These are phyloP conservation scores for Apiotrichum laibachii DNA, from an alignment of 1,284 basidiomycete genomes.

Conservation along the genomic window DNA sequence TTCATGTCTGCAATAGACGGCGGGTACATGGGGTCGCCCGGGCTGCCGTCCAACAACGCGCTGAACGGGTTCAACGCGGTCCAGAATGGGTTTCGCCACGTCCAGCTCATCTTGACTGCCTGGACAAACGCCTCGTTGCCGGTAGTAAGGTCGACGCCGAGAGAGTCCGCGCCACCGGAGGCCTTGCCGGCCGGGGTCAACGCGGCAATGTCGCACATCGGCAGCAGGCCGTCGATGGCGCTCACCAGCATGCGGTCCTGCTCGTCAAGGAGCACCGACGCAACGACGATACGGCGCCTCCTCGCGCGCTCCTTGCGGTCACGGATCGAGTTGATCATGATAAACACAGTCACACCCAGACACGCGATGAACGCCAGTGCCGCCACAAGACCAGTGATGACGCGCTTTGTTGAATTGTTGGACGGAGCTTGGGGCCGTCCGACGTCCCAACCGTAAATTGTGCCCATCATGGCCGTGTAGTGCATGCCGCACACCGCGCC, in stretches of 20 bases:
- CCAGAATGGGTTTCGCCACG: constrained; percentile 46
- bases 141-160: constrained; percentile 50
- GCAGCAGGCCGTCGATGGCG: constrained; percentile 52
- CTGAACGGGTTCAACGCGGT: constrained; percentile 23
- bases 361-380: constrained; percentile 52
- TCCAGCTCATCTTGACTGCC: constrained; percentile 51
- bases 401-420: constrained; percentile 33
- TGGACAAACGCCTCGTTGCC: constrained; percentile 53
- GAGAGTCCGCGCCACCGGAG: not conserved
- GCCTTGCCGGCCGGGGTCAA: constrained; percentile 28
- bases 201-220: constrained; percentile 51
- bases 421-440: not conserved
- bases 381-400: constrained; percentile 52
- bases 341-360: constrained; percentile 47
- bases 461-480: constrained; percentile 47
- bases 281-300: constrained; percentile 52
- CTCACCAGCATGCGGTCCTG: constrained; percentile 51
- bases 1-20: not conserved
- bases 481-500: constrained; percentile 52
- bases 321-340: constrained; percentile 45
- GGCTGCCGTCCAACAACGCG: not conserved
- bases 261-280: constrained; percentile 51
- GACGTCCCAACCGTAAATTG: constrained; percentile 43
- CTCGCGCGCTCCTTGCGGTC: constrained; percentile 43
- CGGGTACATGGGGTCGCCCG: not conserved